Percentiles rank a stretch among this genome's conserved stretches.
These are phyloP conservation scores for Botrytis fragariae DNA, from an alignment of 2,329 filamentous ascomycete genomes.

Conservation along the genomic window DNA sequence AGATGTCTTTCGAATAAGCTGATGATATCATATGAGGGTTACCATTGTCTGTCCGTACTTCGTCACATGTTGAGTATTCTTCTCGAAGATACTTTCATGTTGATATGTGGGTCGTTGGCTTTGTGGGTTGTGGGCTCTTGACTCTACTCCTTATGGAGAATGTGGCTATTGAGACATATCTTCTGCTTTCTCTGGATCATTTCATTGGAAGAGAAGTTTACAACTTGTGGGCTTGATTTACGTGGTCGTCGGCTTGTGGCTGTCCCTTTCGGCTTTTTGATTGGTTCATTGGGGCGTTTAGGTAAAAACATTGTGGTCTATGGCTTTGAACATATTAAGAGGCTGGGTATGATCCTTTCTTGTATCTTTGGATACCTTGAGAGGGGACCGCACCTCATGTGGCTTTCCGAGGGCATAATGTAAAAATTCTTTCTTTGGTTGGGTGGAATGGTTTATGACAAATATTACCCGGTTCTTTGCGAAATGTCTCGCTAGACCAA, in stretches of 20 bases:
- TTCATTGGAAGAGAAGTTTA: slow-evolving; percentile 12
- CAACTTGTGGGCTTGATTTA: slow-evolving; percentile 38
- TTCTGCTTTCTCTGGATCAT: slow-evolving; percentile 17
- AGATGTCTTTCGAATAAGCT: slow-evolving; percentile 44
- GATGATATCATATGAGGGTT: slow-evolving; percentile 23
- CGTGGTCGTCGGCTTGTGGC: slow-evolving; percentile 40
- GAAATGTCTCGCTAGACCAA: slow-evolving; percentile 14
- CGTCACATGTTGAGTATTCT: slow-evolving; percentile 32
- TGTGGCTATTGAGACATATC: slow-evolving; percentile 41
- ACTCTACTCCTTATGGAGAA: slow-evolving; percentile 38
- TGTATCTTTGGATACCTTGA: slow-evolving; percentile 32
- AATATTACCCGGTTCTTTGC: slow-evolving; percentile 8
- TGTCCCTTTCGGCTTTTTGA: slow-evolving; percentile 36
- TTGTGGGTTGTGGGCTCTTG: slow-evolving; percentile 42
- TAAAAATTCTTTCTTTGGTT: slow-evolving; percentile 24
- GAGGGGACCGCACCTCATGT: slow-evolving; percentile 39
- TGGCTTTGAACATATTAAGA: slow-evolving; percentile 39
- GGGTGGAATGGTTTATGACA: slow-evolving; percentile 12
- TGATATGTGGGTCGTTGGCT: slow-evolving; percentile 39
- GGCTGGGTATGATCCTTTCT: slow-evolving; percentile 38
- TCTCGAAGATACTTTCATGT: slow-evolving; percentile 24
- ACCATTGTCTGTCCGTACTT: slow-evolving; percentile 30
- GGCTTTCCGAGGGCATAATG: slow-evolving; percentile 32
- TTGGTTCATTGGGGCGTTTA: slow-evolving; percentile 32
- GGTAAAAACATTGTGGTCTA: slow-evolving; percentile 27